Conservation (phyloP, 352 stramenopile species). For the Globisporangium recalcitrans region DNA sequence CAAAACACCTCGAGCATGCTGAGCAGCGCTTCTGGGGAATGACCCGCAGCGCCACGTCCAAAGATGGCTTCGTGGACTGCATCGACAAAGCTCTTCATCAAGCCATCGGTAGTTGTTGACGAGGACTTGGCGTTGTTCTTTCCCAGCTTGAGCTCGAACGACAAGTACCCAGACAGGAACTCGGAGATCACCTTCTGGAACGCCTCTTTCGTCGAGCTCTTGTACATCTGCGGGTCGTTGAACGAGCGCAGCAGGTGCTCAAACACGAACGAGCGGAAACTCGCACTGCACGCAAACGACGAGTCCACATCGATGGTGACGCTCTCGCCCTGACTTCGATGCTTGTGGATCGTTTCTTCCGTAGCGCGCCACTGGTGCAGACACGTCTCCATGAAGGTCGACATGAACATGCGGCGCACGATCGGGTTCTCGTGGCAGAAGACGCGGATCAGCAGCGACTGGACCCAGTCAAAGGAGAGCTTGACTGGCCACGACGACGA, state of each 20-base stretch:
- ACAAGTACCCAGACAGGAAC: conserved; percentile 37
- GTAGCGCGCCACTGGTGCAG: conserved; percentile 20
- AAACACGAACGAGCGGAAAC: conserved; percentile 59
- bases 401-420: conserved; percentile 68
- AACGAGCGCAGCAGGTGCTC: conserved; percentile 37
- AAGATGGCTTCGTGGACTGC: conserved; percentile 50
- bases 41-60: conserved; percentile 32
- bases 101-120: not conserved
- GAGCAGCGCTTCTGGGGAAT: conserved; percentile 70
- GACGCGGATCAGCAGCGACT: conserved; percentile 61
- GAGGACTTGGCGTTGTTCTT: not conserved
- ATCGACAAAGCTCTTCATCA: conserved; percentile 27
- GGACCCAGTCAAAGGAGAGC: conserved; percentile 73
- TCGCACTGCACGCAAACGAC: conserved; percentile 35
- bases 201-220: conserved; percentile 36
- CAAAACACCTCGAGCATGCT: conserved; percentile 63
- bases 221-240: conserved; percentile 78
- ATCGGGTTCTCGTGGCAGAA: conserved; percentile 76
- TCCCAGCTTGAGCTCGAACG: conserved; percentile 21
- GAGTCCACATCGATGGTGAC: conserved; percentile 13
- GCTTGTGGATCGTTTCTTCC: not conserved
- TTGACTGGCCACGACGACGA: conserved; percentile 36
- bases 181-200: conserved; percentile 31
- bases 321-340: not conserved
- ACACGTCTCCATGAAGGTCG: conserved; percentile 56